A percentile compares a stretch with the other conserved stretches of the same genome.
phyloP scores from a whole-genome alignment of 192 early-diverging fungal species.

The Coemansia sp. region DNA sequence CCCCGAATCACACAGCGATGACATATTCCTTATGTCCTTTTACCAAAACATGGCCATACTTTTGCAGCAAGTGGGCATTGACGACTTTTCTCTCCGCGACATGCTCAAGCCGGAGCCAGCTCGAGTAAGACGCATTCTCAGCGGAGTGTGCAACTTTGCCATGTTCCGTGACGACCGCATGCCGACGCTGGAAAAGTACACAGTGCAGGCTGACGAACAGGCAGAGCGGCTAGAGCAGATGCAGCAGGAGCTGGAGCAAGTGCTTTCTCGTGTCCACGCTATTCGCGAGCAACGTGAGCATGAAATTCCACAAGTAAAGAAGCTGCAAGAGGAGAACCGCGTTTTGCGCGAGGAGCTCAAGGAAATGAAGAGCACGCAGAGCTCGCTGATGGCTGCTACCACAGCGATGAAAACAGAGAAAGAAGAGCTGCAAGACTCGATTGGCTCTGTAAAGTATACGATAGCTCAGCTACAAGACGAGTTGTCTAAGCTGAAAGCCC shows the following conservation, averaged over 20 bases:
- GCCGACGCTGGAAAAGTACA: slow-evolving; percentile 62
- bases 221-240: slow-evolving; percentile 32
- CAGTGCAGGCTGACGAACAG: slow-evolving; percentile 56
- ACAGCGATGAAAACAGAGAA: slow-evolving; percentile 55
- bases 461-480: slow-evolving; percentile 56
- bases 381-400: slow-evolving; percentile 36
- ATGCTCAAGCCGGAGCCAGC: slow-evolving; percentile 73
- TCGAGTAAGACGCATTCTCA: slow-evolving; percentile 68
- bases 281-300: slow-evolving; percentile 54
- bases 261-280: slow-evolving; percentile 56
- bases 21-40: slow-evolving; percentile 61
- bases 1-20: slow-evolving; percentile 65
- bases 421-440: slow-evolving; percentile 54
- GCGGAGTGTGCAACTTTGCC: slow-evolving; percentile 84
- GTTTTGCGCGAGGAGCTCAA: slow-evolving; percentile 57
- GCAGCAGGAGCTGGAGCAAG: slow-evolving; percentile 57
- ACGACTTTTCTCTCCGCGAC: slow-evolving; percentile 76
- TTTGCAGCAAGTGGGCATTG: slow-evolving; percentile 67
- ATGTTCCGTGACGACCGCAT: slow-evolving; percentile 84
- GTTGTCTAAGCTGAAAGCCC: slow-evolving; percentile 54
- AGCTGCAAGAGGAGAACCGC: slow-evolving; percentile 54
- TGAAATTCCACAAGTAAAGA: slow-evolving; percentile 55
- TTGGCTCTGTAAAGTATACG: slow-evolving; percentile 50
- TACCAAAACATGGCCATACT: slow-evolving; percentile 66
- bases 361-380: slow-evolving; percentile 49